A percentile compares a stretch with the other conserved stretches of the same genome.
Evolutionary conservation across 495 filamentous ascomycete genomes (phyloP).

Genomic region (Trichocladium antarcticum): DNA sequence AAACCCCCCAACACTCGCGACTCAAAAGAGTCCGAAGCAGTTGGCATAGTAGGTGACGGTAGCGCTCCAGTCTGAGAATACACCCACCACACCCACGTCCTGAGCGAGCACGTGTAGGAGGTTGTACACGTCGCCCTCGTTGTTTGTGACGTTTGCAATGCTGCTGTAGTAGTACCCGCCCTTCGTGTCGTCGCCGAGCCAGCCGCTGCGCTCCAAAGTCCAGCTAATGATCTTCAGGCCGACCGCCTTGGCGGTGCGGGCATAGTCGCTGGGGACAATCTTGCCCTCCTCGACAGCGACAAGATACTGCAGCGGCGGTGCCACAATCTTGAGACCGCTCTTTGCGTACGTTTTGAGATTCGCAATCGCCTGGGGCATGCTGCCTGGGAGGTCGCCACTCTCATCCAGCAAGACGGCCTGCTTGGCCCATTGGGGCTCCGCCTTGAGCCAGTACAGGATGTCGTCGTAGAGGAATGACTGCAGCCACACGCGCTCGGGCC

Average conservation of each 20-base stretch:
- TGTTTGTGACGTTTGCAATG: conserved; percentile 40
- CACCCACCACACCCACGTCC: conserved; percentile 43
- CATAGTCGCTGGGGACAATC: conserved; percentile 36
- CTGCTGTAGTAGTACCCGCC: conserved; percentile 45
- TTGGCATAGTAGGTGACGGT: conserved; percentile 54
- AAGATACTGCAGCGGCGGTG: conserved; percentile 34
- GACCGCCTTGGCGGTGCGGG: conserved; percentile 38
- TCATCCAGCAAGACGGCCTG: conserved; percentile 51
- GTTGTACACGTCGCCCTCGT: conserved; percentile 48
- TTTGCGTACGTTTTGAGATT: conserved; percentile 36
- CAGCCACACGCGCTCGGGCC: conserved; percentile 44
- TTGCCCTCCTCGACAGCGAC: conserved; percentile 29
- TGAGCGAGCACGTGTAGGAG: conserved; percentile 47
- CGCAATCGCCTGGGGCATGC: conserved; percentile 38
- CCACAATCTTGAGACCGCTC: conserved; percentile 34
- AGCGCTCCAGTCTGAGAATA: conserved; percentile 54
- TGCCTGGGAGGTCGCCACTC: conserved; percentile 36
- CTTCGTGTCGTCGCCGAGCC: conserved; percentile 35
- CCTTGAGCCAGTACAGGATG: conserved; percentile 49
- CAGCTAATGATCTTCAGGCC: conserved; percentile 50
- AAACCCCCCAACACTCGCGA: no score
- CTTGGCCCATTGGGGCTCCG: conserved; percentile 44
- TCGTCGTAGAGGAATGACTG: conserved; percentile 52
- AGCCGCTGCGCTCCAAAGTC: conserved; percentile 51
- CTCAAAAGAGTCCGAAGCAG: conserved; percentile 40